Conservation (phyloP, 768 basidiomycete species). For the Brasilioporus rufonigricans region DNA sequence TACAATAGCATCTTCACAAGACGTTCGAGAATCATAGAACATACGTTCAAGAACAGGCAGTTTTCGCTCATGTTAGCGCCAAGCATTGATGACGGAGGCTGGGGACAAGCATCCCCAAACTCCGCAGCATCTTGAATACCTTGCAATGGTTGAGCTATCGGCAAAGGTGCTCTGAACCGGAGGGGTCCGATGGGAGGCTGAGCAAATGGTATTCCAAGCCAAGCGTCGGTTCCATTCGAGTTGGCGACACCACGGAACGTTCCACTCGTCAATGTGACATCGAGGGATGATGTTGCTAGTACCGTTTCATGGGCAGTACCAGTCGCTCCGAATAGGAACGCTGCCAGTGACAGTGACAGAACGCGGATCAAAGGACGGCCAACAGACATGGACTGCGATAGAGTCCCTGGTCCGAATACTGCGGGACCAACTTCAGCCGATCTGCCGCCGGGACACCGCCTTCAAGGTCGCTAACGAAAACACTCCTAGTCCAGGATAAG, state of each 20-base stretch:
- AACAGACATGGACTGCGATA: neutral
- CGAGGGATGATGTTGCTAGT: constrained; percentile 9
- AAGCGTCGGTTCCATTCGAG: constrained; percentile 47
- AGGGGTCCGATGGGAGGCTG: constrained; percentile 52
- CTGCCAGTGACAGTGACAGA: neutral
- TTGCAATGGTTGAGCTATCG: constrained; percentile 32
- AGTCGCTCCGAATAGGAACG: neutral
- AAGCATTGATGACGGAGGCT: constrained; percentile 34
- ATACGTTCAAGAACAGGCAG: constrained; percentile 53
- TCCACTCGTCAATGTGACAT: constrained; percentile 42
- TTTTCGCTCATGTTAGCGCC: constrained; percentile 50
- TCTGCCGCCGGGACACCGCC: too few relatives aligned
- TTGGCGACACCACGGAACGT: constrained; percentile 45
- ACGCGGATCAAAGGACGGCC: neutral
- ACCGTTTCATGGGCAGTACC: neutral
- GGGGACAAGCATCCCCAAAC: constrained; percentile 59
- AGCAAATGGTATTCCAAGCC: constrained; percentile 63
- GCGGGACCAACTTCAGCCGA: too few relatives aligned
- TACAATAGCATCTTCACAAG: neutral
- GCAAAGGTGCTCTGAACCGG: constrained; percentile 55
- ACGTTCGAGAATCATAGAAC: neutral
- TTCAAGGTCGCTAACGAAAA: too few relatives aligned
- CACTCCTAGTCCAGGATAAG: too few relatives aligned
- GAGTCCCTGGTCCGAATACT: too few relatives aligned
- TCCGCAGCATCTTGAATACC: constrained; percentile 41